Evolutionary conservation across 2,329 filamentous ascomycete genomes (phyloP).

Genomic region (Celoporthe dispersa): DNA sequence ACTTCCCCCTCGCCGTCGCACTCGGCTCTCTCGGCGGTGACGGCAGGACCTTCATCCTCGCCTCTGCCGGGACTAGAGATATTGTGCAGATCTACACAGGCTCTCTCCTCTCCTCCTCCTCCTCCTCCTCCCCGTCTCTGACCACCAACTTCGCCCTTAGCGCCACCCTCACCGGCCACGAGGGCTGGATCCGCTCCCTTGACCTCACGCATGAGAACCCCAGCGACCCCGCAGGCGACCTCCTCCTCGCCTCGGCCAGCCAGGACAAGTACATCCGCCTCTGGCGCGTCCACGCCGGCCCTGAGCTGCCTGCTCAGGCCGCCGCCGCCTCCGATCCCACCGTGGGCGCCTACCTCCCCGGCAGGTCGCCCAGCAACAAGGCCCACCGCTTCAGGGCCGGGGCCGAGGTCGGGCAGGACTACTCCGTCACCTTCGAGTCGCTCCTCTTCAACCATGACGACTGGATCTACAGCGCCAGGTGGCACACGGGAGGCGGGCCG

Average conservation of each 20-base stretch:
- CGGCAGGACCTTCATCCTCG: constrained; percentile 64
- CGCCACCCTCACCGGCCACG: constrained; percentile 83
- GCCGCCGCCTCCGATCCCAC: constrained; percentile 60
- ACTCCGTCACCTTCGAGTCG: constrained; percentile 90
- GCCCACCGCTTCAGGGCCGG: constrained; percentile 73
- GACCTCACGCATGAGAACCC: constrained; percentile 71
- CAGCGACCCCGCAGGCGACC: constrained; percentile 59
- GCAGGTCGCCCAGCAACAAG: constrained; percentile 85
- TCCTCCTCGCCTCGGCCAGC: constrained; percentile 88
- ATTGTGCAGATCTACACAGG: constrained; percentile 77
- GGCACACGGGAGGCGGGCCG: constrained; percentile 53
- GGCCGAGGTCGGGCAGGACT: constrained; percentile 54
- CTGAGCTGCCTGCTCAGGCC: constrained; percentile 62
- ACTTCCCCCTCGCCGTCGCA: constrained; percentile 80
- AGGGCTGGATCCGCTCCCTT: constrained; percentile 91
- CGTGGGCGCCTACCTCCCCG: constrained; percentile 62
- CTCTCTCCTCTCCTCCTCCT: constrained; percentile 20
- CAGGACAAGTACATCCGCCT: constrained; percentile 97
- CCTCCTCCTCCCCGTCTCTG: neutral
- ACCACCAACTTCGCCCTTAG: constrained; percentile 65
- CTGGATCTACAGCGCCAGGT: constrained; percentile 91
- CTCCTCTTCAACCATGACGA: constrained; percentile 94
- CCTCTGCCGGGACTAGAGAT: constrained; percentile 82
- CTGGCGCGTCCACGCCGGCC: constrained; percentile 81
- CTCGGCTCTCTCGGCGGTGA: constrained; percentile 62